Evolutionary conservation across 176 grass and related monocot species (phyloP).

Genomic region (Avena eriantha): DNA sequence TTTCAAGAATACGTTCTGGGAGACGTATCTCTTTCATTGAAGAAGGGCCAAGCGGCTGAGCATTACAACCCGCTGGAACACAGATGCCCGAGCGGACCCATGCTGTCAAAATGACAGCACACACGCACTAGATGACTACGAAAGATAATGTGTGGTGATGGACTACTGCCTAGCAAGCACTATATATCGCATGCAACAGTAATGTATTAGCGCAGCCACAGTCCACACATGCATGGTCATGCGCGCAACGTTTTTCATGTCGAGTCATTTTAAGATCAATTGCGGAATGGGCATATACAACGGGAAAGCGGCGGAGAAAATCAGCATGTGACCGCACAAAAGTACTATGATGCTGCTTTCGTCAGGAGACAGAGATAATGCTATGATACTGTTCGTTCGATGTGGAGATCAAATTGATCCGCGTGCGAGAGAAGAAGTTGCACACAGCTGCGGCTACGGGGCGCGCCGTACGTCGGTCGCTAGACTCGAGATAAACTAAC

Average conservation of each 20-base stretch:
- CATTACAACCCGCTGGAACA: too few species aligned
- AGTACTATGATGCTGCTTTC: background rate
- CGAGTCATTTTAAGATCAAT: background rate
- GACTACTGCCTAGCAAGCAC: background rate
- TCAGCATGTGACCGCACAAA: background rate
- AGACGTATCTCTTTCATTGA: too few species aligned
- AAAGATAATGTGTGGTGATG: background rate
- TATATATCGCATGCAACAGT: background rate
- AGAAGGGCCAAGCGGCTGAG: too few species aligned
- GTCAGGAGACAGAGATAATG: background rate
- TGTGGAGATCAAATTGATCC: background rate
- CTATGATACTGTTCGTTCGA: background rate
- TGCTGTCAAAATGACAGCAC: too few species aligned
- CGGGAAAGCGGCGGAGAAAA: background rate
- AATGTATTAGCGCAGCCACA: background rate
- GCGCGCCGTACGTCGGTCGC: background rate
- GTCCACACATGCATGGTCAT: background rate
- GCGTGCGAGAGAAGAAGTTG: background rate
- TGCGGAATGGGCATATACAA: background rate
- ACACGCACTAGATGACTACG: too few species aligned
- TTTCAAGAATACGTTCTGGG: too few species aligned
- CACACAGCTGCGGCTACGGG: background rate
- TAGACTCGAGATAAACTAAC: background rate
- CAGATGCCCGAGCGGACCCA: too few species aligned
- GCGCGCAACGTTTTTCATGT: slow-evolving; percentile 18